Percentiles rank a stretch among this genome's conserved stretches.
Evolutionary conservation across 305 asterid genomes (phyloP).

Genomic region (Solanum hybrid): DNA sequence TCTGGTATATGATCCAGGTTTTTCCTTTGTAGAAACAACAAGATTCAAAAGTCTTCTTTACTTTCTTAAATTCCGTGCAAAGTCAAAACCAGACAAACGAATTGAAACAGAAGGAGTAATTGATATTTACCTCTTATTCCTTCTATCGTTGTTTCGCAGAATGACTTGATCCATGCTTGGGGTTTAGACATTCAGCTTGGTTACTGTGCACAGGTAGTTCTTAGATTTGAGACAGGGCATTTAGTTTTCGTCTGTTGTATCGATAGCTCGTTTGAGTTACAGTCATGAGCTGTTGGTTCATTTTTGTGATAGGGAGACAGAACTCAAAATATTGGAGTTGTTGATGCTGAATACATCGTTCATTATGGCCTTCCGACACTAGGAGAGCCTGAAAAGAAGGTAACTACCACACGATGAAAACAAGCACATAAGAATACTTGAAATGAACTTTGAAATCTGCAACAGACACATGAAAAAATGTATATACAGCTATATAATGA

Average conservation of each 20-base stretch:
- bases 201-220: conserved; percentile 64
- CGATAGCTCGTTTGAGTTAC: background rate
- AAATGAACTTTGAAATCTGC: background rate
- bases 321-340: conserved; percentile 60
- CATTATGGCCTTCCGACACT: conserved; percentile 82
- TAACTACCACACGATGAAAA: background rate
- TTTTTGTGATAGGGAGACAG: conserved; percentile 52
- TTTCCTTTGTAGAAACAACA: background rate
- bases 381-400: conserved; percentile 57
- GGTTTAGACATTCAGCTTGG: conserved; percentile 79
- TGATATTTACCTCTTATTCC: background rate
- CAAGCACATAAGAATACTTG: background rate
- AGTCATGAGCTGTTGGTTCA: background rate
- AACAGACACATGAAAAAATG: background rate
- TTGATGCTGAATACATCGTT: conserved; percentile 69
- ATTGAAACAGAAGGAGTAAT: background rate
- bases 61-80: background rate
- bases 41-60: background rate
- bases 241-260: background rate
- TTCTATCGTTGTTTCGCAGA: conserved; percentile 25
- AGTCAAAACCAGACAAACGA: background rate
- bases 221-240: background rate
- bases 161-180: conserved; percentile 92
- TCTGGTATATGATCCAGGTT: conserved; percentile 88
- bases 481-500: background rate